Evolutionary conservation across 495 filamentous ascomycete genomes (phyloP).

Genomic region (Aspergillus affinis): DNA sequence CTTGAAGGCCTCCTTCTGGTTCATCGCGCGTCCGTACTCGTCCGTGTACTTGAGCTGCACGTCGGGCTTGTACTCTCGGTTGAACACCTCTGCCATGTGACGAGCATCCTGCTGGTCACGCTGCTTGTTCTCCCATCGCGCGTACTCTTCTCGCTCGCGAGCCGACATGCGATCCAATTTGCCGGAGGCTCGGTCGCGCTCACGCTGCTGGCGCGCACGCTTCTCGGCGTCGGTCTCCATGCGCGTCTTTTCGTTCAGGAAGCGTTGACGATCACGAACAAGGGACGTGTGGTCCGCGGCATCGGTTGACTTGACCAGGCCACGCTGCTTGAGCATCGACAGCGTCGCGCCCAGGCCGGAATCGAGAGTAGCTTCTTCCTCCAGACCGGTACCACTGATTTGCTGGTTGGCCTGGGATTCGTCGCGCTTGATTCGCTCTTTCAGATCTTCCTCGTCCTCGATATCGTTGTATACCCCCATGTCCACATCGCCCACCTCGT

Average conservation of each 20-base stretch:
- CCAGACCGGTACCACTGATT: constrained; percentile 71
- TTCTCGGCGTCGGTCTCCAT: constrained; percentile 75
- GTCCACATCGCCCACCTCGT: constrained; percentile 54
- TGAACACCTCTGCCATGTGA: constrained; percentile 79
- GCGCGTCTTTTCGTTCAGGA: constrained; percentile 73
- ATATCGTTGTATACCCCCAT: constrained; percentile 61
- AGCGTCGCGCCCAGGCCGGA: constrained; percentile 80
- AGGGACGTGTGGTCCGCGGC: constrained; percentile 64
- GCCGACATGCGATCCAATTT: constrained; percentile 82
- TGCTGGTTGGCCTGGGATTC: constrained; percentile 44
- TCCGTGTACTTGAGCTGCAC: constrained; percentile 89
- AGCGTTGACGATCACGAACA: constrained; percentile 73
- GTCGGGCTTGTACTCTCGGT: constrained; percentile 82
- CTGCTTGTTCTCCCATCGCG: constrained; percentile 79
- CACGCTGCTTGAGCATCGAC: constrained; percentile 76
- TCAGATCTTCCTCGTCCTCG: constrained; percentile 53
- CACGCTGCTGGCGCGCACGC: constrained; percentile 77
- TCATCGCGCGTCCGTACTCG: constrained; percentile 79
- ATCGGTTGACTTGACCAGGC: constrained; percentile 66
- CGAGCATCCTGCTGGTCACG: constrained; percentile 80
- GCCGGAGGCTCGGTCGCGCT: constrained; percentile 79
- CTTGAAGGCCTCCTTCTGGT: constrained; percentile 94
- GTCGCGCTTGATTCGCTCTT: constrained; percentile 53
- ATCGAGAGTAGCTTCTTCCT: constrained; percentile 77
- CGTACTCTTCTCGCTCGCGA: constrained; percentile 87